Evolutionary conservation across 352 stramenopile genomes (phyloP), one percentile per base, ranked within the genome.

Genomic region (Phytophthora lateralis): DNA sequence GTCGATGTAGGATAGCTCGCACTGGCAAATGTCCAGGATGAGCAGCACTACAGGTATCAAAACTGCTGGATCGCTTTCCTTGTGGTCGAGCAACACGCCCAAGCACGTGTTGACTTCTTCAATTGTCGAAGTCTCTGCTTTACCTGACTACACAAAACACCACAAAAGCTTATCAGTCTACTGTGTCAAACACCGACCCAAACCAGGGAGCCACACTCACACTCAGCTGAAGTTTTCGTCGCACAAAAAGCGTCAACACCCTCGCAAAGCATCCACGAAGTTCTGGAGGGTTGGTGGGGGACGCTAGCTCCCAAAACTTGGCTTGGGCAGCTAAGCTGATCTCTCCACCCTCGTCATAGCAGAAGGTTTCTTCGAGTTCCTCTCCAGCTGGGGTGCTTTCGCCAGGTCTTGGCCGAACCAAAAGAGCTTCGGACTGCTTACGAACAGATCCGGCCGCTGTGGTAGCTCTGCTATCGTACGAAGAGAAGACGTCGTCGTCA

Each of bases 281-380:
- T n/a, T 9, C 32, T 11, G 30, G 6, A 10, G 66, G 63, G 8
- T 50, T 67, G 20, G 37, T 60, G 5, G 52, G 58, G 20, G 46
- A 52, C 2, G 57, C 49, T 29, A 88, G 55, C n/a, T 71, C 57
- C 76, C 78, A 86, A 24, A 86, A 75, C 29, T 53, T 67, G 4
- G 48, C 38, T 41, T 81, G 69, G 1, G 76, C 78, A 21, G 69
- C 65, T 2, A 68, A 20, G n/a, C 74, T 67, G 29, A 88, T 70
- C 9, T 73, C 69, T 6, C 55, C 69, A 9, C 52, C 61, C 57
- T 78, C 74, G 43, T 85, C 73, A 29, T 70, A 85, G 51, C 75
- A 80, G 18, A 78, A 71, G 1, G 75, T 80, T 58, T 87, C 73
- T 57, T 82, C 74, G 1, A 82, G 58, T 35, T 75, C 66, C 20